A percentile compares a stretch with the other conserved stretches of the same genome.
Conservation (phyloP, 1,139 yeast genomes). For the Taiozyma sp. region DNA sequence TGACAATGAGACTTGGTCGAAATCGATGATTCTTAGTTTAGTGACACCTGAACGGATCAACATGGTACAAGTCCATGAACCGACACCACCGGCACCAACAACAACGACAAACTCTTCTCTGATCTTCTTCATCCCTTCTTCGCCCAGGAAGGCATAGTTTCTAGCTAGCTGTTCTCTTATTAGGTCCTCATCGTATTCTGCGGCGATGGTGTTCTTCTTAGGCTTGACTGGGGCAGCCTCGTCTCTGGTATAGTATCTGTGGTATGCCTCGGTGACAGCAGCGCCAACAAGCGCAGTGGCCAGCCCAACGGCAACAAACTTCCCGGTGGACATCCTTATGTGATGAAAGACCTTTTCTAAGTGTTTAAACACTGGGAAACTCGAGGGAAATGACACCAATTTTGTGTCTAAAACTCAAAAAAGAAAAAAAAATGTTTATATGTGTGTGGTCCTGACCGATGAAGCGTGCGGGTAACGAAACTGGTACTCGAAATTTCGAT, state of each 20-base stretch:
- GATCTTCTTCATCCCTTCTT: slow-evolving; percentile 74
- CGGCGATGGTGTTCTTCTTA: slow-evolving; percentile 5
- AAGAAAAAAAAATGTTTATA: slow-evolving; percentile 5
- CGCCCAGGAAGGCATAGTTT: slow-evolving; percentile 86
- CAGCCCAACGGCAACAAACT: slow-evolving; percentile 24
- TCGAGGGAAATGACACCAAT: neutral
- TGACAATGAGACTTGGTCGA: slow-evolving; percentile 91
- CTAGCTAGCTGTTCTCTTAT: slow-evolving; percentile 90
- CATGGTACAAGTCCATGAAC: slow-evolving; percentile 95
- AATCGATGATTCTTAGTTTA: slow-evolving; percentile 75
- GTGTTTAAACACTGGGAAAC: neutral
- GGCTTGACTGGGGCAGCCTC: neutral
- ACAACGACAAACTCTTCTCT: slow-evolving; percentile 74
- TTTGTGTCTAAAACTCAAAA: neutral
- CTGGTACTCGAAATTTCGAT: neutral
- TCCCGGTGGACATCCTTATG: slow-evolving; percentile 1
- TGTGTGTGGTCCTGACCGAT: slow-evolving; percentile 2
- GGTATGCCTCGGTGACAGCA: slow-evolving; percentile 37
- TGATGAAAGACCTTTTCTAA: neutral
- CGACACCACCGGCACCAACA: slow-evolving; percentile 99
- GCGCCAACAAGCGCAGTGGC: slow-evolving; percentile 40
- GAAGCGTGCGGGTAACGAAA: neutral
- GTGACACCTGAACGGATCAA: slow-evolving; percentile 87
- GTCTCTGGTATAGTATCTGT: slow-evolving; percentile 22
- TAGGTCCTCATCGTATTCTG: slow-evolving; percentile 61